These are phyloP conservation scores for Pyropia yezoensis DNA, from an alignment of 23 red algal species.

Conservation along the genomic window DNA sequence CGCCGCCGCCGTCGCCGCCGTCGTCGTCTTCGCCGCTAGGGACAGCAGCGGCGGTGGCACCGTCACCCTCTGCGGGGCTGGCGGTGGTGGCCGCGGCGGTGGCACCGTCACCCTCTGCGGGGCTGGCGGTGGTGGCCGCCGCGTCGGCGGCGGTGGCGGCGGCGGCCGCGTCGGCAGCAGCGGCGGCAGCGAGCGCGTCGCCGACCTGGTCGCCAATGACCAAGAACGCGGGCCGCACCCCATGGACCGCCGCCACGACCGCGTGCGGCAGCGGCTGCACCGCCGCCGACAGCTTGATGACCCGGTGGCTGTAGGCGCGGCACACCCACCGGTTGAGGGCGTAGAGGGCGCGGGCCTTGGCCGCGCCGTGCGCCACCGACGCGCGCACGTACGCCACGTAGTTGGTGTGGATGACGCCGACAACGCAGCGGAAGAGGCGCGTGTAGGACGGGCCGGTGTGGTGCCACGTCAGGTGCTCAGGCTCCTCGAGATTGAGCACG, in stretches of 20 bases:
- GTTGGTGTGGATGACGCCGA: conserved; percentile 77
- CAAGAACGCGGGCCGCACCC: conserved; percentile 59
- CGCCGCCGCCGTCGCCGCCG: too few species aligned
- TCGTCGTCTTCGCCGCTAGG: too few species aligned
- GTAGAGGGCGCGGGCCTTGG: conserved; percentile 24
- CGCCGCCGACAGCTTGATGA: conserved; percentile 71
- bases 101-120: too few species aligned
- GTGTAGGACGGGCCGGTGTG: conserved; percentile 46
- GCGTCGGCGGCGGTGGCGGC: too few species aligned
- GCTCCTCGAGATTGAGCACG: conserved; percentile 69
- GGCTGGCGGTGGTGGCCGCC: too few species aligned
- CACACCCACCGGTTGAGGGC: conserved; percentile 64
- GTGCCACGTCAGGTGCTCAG: conserved; percentile 82
- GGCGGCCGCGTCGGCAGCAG: too few species aligned
- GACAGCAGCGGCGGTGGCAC: too few species aligned
- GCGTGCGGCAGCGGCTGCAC: conserved; percentile 60
- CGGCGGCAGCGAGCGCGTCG: background rate
- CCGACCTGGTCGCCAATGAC: conserved; percentile 10
- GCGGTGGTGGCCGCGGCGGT: too few species aligned
- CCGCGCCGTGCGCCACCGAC: conserved; percentile 23
- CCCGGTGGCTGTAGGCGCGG: conserved; percentile 40
- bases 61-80: too few species aligned
- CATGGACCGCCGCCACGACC: conserved; percentile 55
- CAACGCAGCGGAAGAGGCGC: conserved; percentile 36
- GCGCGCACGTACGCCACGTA: conserved; percentile 72